Evolutionary conservation across 2,329 filamentous ascomycete genomes (phyloP), one percentile per base, ranked within the genome.

Genomic region (Botryotinia narcissicola): DNA sequence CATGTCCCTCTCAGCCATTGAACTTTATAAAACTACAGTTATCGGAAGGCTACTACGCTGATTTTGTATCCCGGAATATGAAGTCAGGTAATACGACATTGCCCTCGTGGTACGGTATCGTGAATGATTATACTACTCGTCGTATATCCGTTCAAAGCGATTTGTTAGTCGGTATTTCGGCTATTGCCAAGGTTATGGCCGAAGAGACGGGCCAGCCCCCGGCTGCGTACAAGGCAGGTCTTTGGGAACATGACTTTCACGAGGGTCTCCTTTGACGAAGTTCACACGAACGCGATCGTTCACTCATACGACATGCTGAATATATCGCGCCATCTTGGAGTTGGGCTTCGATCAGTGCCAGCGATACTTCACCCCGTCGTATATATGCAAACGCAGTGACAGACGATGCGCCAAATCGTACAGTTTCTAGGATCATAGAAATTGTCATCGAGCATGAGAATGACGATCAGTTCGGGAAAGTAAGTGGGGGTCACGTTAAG

Each of bases 201-300:
- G 12, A 60, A 35, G 57, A 3, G 57, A 60, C 37, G 29, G 10
- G 9, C 0, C 32, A 37, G 20, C 0, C 59, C 4, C 22, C 59
- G n/a, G 3, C 9, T 61, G 5, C 59, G 1, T 61, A 61, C 35
- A 40, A 61, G 12, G 35, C 59, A n/a, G 59, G 59, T 1, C 35
- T 40, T 40, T 37, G 59, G 22, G 59, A 61, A 18, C 22, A 61
- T n/a, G 59, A 40, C 2, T 61, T 61, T 1, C 3, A 0, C 22
- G 5, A 1, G 4, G 48, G 22, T n/a, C 48, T 51, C 10, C 1
- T 3, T n/a, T 51, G 48, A 25, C 48, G 25, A 51, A 51, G 48
- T 10, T 7, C 4, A 2, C 0, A n/a, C 48, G 0, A 3, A 2
- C 5, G 25, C 10, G 0, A 9, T 6, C 8, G 12, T 4, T 12